Evolutionary conservation across 352 stramenopile genomes (phyloP), one percentile per base, ranked within the genome.

Genomic region (Paralagenidium karlingii): DNA sequence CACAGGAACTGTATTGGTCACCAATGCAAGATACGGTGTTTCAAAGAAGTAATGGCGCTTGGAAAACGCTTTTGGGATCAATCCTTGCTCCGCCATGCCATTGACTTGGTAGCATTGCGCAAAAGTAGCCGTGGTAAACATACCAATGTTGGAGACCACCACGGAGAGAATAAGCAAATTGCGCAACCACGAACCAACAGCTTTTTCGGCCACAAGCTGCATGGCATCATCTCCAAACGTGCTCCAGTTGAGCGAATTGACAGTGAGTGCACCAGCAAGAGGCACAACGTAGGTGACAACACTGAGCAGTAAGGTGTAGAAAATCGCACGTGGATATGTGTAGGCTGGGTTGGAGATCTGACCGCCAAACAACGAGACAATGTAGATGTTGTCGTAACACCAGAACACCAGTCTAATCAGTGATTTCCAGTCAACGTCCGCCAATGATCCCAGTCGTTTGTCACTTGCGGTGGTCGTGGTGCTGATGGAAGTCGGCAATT

Each of bases 331-430:
- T 3, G 75, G 73, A 52, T 83, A 94, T 0, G 60, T 71, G 5
- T 51, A 54, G 5, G 52, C 67, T 0, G 78, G 76, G 53, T 78
- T 69, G 7, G 73, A 45, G 9, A 94, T 68, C 46, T 96, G 73
- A 13, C 57, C 77, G 16, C 77, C 78, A 55, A 92, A 94, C 7
- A 60, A 63, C 13, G 68, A 80, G 1, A 66, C 79, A 32, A 51
- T 65, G 39, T 94, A 74, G 48, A 89, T 94, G 18, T 65, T 81
- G 51, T 94, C 94, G 18, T 90, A 70, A 57, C 94, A 94, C 84
- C 87, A 96, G 51, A 94, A 95, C 18, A 96, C 50, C 38, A 88
- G 84, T 47, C 93, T 96, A n/a, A 95, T 38, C 26, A 80, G 79
- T 4, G 64, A 56, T 26, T 65, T 44, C 74, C 76, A 94, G 8